Conservation (phyloP, 2,329 filamentous ascomycete genomes). For the Fusarium duplospermum region DNA sequence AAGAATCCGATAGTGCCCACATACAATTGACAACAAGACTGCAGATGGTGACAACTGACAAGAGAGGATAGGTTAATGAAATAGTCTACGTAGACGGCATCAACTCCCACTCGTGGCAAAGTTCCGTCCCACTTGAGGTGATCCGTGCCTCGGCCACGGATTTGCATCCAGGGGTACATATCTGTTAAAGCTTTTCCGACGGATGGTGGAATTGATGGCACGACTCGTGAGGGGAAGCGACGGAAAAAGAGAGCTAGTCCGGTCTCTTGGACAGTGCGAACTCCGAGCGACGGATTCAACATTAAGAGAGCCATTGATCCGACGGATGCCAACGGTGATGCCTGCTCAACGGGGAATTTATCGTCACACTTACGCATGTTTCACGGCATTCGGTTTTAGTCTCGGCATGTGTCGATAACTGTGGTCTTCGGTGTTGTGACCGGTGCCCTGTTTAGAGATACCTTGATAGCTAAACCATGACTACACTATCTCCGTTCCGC, state of each 20-base stretch:
- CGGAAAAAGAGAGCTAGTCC: not conserved
- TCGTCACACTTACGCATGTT: not conserved
- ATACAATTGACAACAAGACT: not conserved
- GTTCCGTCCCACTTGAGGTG: not conserved
- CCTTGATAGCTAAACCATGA: not conserved
- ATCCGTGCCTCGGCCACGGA: not conserved
- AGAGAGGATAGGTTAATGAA: not conserved
- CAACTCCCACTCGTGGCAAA: not conserved
- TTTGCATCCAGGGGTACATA: not conserved
- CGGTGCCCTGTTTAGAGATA: not conserved
- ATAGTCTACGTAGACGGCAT: not conserved
- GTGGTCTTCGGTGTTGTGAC: not conserved
- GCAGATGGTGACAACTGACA: not conserved
- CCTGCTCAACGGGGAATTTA: not conserved
- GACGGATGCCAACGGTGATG: not conserved
- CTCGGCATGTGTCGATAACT: not conserved
- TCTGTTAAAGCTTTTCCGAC: slow-evolving; percentile 19
- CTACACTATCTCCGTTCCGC: not conserved
- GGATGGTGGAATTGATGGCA: not conserved
- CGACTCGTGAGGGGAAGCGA: not conserved
- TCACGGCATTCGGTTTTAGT: not conserved
- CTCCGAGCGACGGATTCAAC: not conserved
- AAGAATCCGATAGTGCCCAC: not conserved
- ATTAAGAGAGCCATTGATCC: not conserved
- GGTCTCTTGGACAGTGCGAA: not conserved